A percentile compares a stretch with the other conserved stretches of the same genome.
These are phyloP conservation scores for Scheffersomyces amazonensis DNA, from an alignment of 805 yeast genomes.

Conservation along the genomic window DNA sequence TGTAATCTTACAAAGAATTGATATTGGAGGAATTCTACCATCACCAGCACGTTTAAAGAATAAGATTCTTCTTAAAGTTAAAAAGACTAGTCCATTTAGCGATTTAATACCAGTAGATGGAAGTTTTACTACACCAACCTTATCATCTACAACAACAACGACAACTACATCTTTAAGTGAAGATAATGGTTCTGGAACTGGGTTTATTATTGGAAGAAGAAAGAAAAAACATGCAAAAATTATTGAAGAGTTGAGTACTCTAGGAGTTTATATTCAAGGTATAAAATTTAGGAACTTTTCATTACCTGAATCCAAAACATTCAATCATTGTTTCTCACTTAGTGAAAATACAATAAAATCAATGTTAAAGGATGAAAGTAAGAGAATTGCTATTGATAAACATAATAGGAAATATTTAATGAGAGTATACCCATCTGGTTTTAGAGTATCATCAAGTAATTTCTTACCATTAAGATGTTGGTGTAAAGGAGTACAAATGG, in stretches of 20 bases:
- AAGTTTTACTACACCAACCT: slow-evolving; percentile 14
- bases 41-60: slow-evolving; percentile 73
- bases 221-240: slow-evolving; percentile 19
- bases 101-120: slow-evolving; percentile 16
- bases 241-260: slow-evolving; percentile 44
- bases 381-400: slow-evolving; percentile 55
- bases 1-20: slow-evolving; percentile 43
- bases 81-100: slow-evolving; percentile 42
- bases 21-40: slow-evolving; percentile 46
- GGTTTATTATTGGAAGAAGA: slow-evolving; percentile 21
- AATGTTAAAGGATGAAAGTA: slow-evolving; percentile 61
- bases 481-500: slow-evolving; percentile 89
- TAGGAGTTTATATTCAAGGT: slow-evolving; percentile 77
- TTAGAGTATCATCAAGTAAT: slow-evolving; percentile 74
- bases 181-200: slow-evolving; percentile 20
- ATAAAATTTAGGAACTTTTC: slow-evolving; percentile 78
- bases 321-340: slow-evolving; percentile 82
- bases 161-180: slow-evolving; percentile 43
- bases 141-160: slow-evolving; percentile 25
- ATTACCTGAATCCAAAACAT: slow-evolving; percentile 77
- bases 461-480: slow-evolving; percentile 79
- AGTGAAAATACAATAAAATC: slow-evolving; percentile 67
- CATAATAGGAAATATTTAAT: slow-evolving; percentile 75
- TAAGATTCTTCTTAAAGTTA: slow-evolving; percentile 74
- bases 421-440: slow-evolving; percentile 85